These are phyloP conservation scores for Leccinum fibrillosum DNA, from an alignment of 768 basidiomycete species.

Conservation along the genomic window DNA sequence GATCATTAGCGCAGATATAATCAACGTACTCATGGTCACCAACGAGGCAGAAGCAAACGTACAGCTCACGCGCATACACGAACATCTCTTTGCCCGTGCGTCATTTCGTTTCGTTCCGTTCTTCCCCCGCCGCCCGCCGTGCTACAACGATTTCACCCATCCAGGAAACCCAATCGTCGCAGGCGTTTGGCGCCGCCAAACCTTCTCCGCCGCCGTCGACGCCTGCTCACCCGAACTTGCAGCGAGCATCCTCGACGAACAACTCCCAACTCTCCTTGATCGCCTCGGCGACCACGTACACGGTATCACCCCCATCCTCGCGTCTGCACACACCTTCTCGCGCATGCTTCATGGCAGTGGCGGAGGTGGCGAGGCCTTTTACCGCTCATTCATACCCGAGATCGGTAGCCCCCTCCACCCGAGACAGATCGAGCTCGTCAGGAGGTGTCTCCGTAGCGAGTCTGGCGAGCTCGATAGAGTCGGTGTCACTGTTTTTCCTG, in stretches of 20 bases:
- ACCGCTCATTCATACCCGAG: constrained; percentile 84
- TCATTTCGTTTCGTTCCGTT: constrained; percentile 7
- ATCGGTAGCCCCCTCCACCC: constrained; percentile 72
- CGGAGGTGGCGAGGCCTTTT: constrained; percentile 65
- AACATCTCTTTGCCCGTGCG: constrained; percentile 82
- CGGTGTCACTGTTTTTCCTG: constrained; percentile 84
- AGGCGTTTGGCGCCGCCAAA: constrained; percentile 85
- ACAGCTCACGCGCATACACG: constrained; percentile 83
- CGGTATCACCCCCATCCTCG: constrained; percentile 57
- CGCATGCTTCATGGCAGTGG: constrained; percentile 76
- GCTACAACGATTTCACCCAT: background rate
- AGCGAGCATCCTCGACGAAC: constrained; percentile 61
- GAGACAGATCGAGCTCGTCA: constrained; percentile 79
- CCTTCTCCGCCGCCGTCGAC: constrained; percentile 84
- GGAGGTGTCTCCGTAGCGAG: constrained; percentile 77
- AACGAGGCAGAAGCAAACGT: constrained; percentile 82
- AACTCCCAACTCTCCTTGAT: constrained; percentile 61
- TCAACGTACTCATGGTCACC: constrained; percentile 85
- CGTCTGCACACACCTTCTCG: constrained; percentile 74
- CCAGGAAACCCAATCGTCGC: constrained; percentile 86
- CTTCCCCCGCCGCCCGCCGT: background rate
- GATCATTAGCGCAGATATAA: constrained; percentile 66
- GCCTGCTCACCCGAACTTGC: constrained; percentile 70
- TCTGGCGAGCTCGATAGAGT: constrained; percentile 69
- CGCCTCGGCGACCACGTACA: constrained; percentile 43